Evolutionary conservation across 2,329 filamentous ascomycete species (phyloP).

Genomic region (Teratosphaeria destructans): DNA sequence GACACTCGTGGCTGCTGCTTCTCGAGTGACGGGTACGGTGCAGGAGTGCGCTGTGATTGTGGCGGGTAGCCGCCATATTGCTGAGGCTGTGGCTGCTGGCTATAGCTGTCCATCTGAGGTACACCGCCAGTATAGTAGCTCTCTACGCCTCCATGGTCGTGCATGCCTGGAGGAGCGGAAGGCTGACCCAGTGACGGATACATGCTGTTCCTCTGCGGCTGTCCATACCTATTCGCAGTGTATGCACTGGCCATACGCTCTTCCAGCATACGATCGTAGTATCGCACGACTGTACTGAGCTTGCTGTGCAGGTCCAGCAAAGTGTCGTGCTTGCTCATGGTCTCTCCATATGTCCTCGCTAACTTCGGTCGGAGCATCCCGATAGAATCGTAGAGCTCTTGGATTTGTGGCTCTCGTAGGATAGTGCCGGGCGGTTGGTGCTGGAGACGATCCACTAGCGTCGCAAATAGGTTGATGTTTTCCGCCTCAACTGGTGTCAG

Average conservation of each 20-base stretch:
- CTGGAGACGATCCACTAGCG: conserved; percentile 84
- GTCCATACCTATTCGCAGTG: conserved; percentile 53
- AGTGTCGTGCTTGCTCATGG: conserved; percentile 99
- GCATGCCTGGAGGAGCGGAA: conserved; percentile 36
- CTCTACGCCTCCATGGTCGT: conserved; percentile 49
- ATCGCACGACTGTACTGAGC: conserved; percentile 87
- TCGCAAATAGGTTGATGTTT: conserved; percentile 93
- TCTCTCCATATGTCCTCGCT: conserved; percentile 91
- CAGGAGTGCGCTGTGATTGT: conserved; percentile 21
- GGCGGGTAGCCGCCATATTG: conserved; percentile 22
- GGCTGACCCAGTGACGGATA: conserved; percentile 57
- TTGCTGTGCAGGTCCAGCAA: conserved; percentile 91
- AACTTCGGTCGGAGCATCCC: conserved; percentile 87
- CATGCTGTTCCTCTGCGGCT: conserved; percentile 39
- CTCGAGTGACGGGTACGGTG: conserved; percentile 26
- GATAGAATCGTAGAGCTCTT: conserved; percentile 96
- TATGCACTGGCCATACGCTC: conserved; percentile 90
- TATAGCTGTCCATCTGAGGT: conserved; percentile 38
- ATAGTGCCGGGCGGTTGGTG: conserved; percentile 94
- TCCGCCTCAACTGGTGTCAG: conserved; percentile 87
- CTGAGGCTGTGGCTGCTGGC: conserved; percentile 8
- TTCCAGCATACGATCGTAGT: conserved; percentile 97
- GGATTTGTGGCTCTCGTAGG: conserved; percentile 90
- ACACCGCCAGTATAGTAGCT: conserved; percentile 70
- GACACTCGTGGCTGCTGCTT: conserved; percentile 12